Percentiles rank a stretch among this genome's conserved stretches.
Conservation (phyloP, 352 stramenopile species). For the Phytophthora nicotianae region DNA sequence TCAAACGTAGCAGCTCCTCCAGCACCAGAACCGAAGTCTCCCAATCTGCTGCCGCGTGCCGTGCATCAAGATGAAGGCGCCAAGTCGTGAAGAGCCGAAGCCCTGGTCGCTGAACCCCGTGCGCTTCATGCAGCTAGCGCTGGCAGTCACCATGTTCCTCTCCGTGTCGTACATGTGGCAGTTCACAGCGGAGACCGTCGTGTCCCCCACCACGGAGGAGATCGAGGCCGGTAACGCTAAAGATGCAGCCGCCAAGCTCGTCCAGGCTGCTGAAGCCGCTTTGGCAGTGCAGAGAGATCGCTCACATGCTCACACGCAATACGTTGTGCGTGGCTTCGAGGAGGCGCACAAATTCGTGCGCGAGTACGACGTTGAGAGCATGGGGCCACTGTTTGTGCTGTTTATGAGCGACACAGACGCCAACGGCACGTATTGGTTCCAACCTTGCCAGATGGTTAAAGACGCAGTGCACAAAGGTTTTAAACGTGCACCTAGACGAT, state of each 20-base stretch:
- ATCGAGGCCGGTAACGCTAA: conserved; percentile 25
- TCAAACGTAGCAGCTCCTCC: conserved; percentile 7
- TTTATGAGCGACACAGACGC: conserved; percentile 77
- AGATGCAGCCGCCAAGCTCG: conserved; percentile 29
- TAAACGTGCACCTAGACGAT: conserved; percentile 59
- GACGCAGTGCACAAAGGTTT: conserved; percentile 65
- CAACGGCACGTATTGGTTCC: conserved; percentile 82
- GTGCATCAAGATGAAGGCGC: conserved; percentile 24
- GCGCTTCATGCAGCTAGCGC: conserved; percentile 75
- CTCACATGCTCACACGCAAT: conserved; percentile 55
- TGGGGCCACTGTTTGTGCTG: conserved; percentile 75
- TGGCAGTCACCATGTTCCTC: conserved; percentile 61
- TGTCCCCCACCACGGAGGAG: conserved; percentile 15
- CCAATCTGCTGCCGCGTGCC: neutral
- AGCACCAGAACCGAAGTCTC: conserved; percentile 17
- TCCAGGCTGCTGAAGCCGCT: conserved; percentile 24
- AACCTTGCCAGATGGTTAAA: conserved; percentile 66
- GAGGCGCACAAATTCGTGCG: conserved; percentile 77
- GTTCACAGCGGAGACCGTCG: conserved; percentile 56
- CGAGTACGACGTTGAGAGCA: conserved; percentile 67
- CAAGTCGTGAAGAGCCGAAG: conserved; percentile 12
- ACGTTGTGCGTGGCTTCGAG: conserved; percentile 73
- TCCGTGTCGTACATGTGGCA: conserved; percentile 76
- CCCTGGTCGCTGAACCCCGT: conserved; percentile 45
- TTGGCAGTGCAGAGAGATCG: conserved; percentile 44